A percentile compares a stretch with the other conserved stretches of the same genome.
These are phyloP conservation scores for Monosporozyma yasuniensis DNA, from an alignment of 805 yeast species.

Conservation along the genomic window DNA sequence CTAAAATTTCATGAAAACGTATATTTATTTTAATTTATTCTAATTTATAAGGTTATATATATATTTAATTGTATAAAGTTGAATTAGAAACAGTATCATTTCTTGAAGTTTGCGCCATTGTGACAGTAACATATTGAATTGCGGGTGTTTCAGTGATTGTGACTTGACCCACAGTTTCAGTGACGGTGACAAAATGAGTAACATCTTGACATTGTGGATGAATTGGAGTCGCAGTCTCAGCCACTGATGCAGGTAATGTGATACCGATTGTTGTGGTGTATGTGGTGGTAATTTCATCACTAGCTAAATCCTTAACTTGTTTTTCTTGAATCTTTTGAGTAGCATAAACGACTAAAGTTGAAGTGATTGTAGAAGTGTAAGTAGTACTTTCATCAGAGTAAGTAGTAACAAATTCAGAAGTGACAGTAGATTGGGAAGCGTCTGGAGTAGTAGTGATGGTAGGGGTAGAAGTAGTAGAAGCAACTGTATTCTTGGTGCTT, in stretches of 20 bases:
- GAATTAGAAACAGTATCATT: slow-evolving; percentile 4
- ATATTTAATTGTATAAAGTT: background rate
- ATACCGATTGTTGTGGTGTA: background rate
- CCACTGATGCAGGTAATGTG: slow-evolving; percentile 1
- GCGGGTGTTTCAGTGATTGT: slow-evolving; percentile 2
- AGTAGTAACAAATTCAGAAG: slow-evolving; percentile 6
- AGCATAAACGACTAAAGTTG: background rate
- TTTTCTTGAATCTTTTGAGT: background rate
- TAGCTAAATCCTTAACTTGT: slow-evolving; percentile 1
- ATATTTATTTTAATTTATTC: too few relatives aligned
- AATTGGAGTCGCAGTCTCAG: slow-evolving; percentile 1
- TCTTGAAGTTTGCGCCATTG: slow-evolving; percentile 12
- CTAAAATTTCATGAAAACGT: too few relatives aligned
- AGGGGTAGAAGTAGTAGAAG: slow-evolving; percentile 10
- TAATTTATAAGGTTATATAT: too few relatives aligned
- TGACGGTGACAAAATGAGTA: slow-evolving; percentile 5
- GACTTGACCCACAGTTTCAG: background rate
- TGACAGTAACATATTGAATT: slow-evolving; percentile 13
- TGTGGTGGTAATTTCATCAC: slow-evolving; percentile 1
- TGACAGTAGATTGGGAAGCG: slow-evolving; percentile 14
- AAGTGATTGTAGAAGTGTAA: slow-evolving; percentile 1
- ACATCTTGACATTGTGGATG: slow-evolving; percentile 2
- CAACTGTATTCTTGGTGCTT: background rate
- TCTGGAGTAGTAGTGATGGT: slow-evolving; percentile 16
- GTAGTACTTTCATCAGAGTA: slow-evolving; percentile 2